Evolutionary conservation across 768 basidiomycete genomes (phyloP).

Genomic region (Pisolithus orientalis): DNA sequence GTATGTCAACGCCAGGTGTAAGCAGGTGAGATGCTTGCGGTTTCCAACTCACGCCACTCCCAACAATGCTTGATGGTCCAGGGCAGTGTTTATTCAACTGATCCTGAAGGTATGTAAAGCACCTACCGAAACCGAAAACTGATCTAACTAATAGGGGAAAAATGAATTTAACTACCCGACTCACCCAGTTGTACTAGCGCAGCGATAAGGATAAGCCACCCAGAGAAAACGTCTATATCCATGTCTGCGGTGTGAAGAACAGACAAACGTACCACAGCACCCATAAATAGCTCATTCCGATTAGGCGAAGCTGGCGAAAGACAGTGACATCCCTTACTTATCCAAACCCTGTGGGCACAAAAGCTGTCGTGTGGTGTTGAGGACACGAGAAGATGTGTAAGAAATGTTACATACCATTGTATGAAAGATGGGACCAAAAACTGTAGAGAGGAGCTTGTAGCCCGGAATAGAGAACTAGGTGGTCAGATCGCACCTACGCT

Average conservation of each 20-base stretch:
- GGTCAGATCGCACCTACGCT: constrained; percentile 2
- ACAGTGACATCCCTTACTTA: constrained; percentile 5
- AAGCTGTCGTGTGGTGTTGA: constrained; percentile 11
- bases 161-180: neutral
- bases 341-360: constrained; percentile 21
- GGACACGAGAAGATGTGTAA: neutral
- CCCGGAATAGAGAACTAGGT: neutral
- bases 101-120: neutral
- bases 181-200: constrained; percentile 10
- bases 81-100: neutral
- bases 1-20: neutral
- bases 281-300: constrained; percentile 10
- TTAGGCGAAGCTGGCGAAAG: neutral
- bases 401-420: constrained; percentile 8
- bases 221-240: neutral
- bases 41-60: neutral
- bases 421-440: constrained; percentile 15
- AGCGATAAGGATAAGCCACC: constrained; percentile 3
- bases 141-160: neutral
- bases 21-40: neutral
- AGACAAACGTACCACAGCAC: constrained; percentile 9
- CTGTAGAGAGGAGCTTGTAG: constrained; percentile 1
- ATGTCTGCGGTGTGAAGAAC: neutral
- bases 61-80: neutral
- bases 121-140: neutral